Evolutionary conservation across 169 alveolate genomes (phyloP), one percentile per base, ranked within the genome.

Genomic region (Plasmodium ovale): DNA sequence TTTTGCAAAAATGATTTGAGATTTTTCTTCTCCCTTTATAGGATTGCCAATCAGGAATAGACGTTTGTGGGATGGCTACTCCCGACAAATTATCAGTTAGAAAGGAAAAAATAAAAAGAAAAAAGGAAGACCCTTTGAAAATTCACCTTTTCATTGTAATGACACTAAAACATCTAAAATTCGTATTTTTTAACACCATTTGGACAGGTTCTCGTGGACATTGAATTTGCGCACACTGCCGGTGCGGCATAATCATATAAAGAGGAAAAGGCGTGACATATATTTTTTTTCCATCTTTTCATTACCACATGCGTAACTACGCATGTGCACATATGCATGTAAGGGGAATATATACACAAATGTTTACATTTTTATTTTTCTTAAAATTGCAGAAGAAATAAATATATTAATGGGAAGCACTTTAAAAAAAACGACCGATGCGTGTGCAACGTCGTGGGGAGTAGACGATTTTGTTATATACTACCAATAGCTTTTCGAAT

Each of bases 371-470:
- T 21, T 1, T 42, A 5, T 7, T 31, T 42, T 44, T 58, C 60
- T 16, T 16, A 27, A 72, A n/a, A n/a, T 35, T 9, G 9, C 65
- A 84, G 91, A 84, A 25, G 23, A 87, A 19, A 27, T 91, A 60
- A 87, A 59, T 16, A 65, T 93, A 69, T 87, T 88, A 60, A 58
- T 93, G 31, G 89, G 69, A 47, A 88, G 92, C 44, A 91, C 92
- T 54, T 49, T 93, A 58, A 87, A 91, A 44, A 77, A 56, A 47
- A 73, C 79, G 14, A 88, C 94, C 35, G 71, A 94, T 59, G 60
- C 96, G 0, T 95, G 97, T 67, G 89, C 88, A 54, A 95, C 93
- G 16, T 93, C 96, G 7, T 95, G 97, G 97, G 97, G 97, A 31
- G 64, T 95, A 14, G 97, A 93, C 64, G 96, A 95, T 64, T 64